Percentiles rank a stretch among this genome's conserved stretches.
phyloP scores from a whole-genome alignment of 2,329 filamentous ascomycete species.

The Penicillium sp. region DNA sequence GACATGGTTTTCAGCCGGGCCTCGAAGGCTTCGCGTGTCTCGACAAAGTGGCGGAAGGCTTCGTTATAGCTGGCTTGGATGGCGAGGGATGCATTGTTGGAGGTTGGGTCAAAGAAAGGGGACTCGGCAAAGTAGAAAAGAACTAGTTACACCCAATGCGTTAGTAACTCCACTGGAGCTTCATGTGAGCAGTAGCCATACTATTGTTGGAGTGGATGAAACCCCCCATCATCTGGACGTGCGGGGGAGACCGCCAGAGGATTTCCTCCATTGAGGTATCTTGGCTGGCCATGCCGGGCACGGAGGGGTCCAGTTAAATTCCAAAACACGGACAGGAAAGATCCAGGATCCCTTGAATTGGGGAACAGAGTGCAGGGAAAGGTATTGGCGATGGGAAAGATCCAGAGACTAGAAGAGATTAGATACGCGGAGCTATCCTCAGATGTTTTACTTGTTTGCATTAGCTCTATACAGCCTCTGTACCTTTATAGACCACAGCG shows the following conservation, averaged over 20 bases:
- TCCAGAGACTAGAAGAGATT: background rate
- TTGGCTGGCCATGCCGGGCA: conserved; percentile 33
- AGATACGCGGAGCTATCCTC: background rate
- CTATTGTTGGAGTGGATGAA: conserved; percentile 48
- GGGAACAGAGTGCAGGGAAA: background rate
- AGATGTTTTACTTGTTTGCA: conserved; percentile 33
- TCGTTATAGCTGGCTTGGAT: conserved; percentile 53
- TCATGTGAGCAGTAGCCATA: conserved; percentile 20
- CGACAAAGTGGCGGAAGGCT: conserved; percentile 50
- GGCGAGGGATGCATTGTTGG: conserved; percentile 60
- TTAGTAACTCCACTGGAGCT: background rate
- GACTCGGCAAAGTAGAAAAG: conserved; percentile 64
- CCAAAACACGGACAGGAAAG: background rate
- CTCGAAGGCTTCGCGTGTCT: conserved; percentile 60
- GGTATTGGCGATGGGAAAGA: background rate
- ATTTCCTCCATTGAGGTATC: conserved; percentile 46
- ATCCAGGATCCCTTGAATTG: background rate
- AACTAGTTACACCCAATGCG: conserved; percentile 39
- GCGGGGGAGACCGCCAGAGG: conserved; percentile 46
- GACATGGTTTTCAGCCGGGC: conserved; percentile 53
- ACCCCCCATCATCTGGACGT: conserved; percentile 48
- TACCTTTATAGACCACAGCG: background rate
- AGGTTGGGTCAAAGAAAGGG: conserved; percentile 63
- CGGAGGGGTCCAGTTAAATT: background rate
- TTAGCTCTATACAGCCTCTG: background rate